Evolutionary conservation across 225 moss, liverwort and hornwort genomes (phyloP).

Genomic region (Lunularia cruciata): DNA sequence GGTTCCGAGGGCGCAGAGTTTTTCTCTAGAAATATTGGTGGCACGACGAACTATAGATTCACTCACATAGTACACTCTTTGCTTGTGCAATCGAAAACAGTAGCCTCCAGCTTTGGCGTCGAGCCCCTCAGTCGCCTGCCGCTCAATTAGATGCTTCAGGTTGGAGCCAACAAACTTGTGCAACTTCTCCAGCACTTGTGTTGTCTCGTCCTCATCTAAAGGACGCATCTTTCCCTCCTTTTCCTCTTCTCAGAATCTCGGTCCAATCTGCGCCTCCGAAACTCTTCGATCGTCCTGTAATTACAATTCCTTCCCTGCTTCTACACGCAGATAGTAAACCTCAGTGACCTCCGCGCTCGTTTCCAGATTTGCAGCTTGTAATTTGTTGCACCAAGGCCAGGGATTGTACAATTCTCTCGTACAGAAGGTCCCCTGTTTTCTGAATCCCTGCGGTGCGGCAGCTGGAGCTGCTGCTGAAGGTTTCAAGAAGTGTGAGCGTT

Average conservation of each 20-base stretch:
- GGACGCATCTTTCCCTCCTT: slow-evolving; percentile 54
- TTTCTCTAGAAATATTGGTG: slow-evolving; percentile 71
- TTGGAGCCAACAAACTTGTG: slow-evolving; percentile 84
- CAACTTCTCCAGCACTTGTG: slow-evolving; percentile 76
- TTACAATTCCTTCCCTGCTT: background rate
- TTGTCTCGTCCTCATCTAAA: slow-evolving; percentile 76
- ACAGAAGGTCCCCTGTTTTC: too few species aligned
- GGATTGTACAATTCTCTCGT: too few species aligned
- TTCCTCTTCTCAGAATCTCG: background rate
- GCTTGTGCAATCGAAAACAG: slow-evolving; percentile 79
- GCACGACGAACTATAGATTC: slow-evolving; percentile 73
- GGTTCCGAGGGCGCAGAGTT: slow-evolving; percentile 68
- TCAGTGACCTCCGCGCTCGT: too few species aligned
- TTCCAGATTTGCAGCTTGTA: too few species aligned
- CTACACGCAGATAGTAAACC: too few species aligned
- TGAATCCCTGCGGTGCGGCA: too few species aligned
- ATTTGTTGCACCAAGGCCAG: too few species aligned
- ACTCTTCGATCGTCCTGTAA: too few species aligned
- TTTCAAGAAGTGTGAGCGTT: too few species aligned
- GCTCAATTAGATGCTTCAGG: slow-evolving; percentile 69
- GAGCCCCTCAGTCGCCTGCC: slow-evolving; percentile 62
- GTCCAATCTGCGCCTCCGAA: too few species aligned
- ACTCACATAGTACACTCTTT: slow-evolving; percentile 70
- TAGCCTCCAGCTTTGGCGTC: slow-evolving; percentile 60
- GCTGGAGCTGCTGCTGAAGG: too few species aligned